Percentiles rank a stretch among this genome's conserved stretches.
Conservation (phyloP, 2,329 filamentous ascomycete genomes). For the Aspergillus novoparasiticus region DNA sequence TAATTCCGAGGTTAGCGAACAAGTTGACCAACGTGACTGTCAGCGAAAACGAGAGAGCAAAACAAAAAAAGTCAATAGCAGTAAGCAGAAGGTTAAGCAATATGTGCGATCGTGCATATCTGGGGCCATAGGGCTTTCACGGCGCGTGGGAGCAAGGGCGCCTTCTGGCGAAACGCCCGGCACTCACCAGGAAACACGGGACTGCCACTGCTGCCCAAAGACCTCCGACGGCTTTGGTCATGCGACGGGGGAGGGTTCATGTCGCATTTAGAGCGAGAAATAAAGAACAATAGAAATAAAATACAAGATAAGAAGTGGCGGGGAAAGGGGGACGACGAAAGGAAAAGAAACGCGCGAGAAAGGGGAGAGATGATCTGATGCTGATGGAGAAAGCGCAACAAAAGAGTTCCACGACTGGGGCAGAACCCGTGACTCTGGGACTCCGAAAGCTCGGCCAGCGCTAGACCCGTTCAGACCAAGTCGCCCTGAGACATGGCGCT, state of each 20-base stretch:
- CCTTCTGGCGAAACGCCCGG: constrained; percentile 19
- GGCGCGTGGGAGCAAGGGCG: constrained; percentile 8
- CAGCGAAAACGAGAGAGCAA: neutral
- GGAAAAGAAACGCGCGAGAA: constrained; percentile 4
- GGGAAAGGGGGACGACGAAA: constrained; percentile 7
- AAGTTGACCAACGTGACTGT: neutral
- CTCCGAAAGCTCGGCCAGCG: constrained; percentile 25
- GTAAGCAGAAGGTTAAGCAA: neutral
- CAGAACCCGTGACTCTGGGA: constrained; percentile 40
- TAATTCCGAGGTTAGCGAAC: constrained; percentile 16
- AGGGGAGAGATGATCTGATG: constrained; percentile 19
- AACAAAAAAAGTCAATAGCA: neutral
- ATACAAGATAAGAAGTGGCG: constrained; percentile 7
- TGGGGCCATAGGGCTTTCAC: neutral
- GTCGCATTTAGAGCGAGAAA: constrained; percentile 27
- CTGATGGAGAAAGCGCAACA: constrained; percentile 20
- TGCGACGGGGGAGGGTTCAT: constrained; percentile 40
- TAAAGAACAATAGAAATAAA: neutral
- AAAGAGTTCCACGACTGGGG: constrained; percentile 26
- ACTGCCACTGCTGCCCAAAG: constrained; percentile 40
- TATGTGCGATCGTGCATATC: neutral
- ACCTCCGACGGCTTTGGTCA: constrained; percentile 38
- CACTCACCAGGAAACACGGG: constrained; percentile 42
- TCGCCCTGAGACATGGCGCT: constrained; percentile 15
- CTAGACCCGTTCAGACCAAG: constrained; percentile 33